phyloP scores from a whole-genome alignment of 768 basidiomycete genomes.

The Saitozyma sp. region DNA sequence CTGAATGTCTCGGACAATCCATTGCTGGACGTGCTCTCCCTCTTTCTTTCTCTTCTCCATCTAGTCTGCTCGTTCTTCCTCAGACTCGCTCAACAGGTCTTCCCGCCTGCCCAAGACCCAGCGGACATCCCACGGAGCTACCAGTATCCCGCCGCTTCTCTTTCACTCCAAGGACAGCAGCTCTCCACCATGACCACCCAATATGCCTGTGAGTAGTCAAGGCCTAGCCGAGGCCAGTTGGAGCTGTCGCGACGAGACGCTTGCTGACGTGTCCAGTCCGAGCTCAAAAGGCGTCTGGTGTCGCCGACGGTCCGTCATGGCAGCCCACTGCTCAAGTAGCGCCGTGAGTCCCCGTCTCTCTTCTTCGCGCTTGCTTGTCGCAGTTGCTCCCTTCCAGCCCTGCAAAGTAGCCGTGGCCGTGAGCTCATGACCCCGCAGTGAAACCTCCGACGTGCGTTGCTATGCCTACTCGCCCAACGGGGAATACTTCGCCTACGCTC shows the following conservation, averaged over 20 bases:
- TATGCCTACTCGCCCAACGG: conserved; percentile 84
- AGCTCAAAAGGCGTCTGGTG: conserved; percentile 88
- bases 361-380: neutral
- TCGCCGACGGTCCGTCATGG: conserved; percentile 82
- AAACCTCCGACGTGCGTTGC: conserved; percentile 61
- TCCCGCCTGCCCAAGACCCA: no score
- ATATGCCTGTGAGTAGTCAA: conserved; percentile 37
- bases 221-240: neutral
- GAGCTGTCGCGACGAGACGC: no score
- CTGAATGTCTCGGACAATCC: no score
- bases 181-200: conserved; percentile 17
- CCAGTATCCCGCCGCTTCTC: neutral
- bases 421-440: conserved; percentile 29
- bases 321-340: conserved; percentile 61
- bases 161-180: neutral
- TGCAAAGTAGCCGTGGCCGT: no score
- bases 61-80: no score
- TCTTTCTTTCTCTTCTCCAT: no score
- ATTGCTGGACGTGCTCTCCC: no score
- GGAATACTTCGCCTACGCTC: conserved; percentile 78
- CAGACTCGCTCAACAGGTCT: no score
- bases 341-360: conserved; percentile 41
- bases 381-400: no score
- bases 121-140: neutral
- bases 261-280: conserved; percentile 62